Conservation (phyloP, 2,329 filamentous ascomycete genomes). For the Hirsutella thompsonii region DNA sequence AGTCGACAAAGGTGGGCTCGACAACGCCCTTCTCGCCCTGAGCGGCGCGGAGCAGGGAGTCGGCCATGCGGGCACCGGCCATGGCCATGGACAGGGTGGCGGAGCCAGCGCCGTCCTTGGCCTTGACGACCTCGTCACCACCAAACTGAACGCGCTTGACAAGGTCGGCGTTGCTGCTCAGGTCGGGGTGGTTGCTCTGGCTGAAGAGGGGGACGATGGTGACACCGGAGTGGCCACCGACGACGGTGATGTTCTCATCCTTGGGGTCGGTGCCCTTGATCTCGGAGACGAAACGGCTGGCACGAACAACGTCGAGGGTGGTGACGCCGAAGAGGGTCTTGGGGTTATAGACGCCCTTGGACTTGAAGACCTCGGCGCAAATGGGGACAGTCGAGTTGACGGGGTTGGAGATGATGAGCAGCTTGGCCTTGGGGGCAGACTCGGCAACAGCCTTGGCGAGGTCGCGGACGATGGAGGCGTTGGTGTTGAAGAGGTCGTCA, state of each 20-base stretch:
- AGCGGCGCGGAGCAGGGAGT: constrained; percentile 83
- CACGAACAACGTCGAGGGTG: constrained; percentile 96
- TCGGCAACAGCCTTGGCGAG: constrained; percentile 91
- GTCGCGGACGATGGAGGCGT: constrained; percentile 97
- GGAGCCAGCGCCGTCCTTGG: constrained; percentile 94
- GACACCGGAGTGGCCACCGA: constrained; percentile 94
- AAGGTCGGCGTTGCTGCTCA: constrained; percentile 66
- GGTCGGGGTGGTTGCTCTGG: constrained; percentile 78
- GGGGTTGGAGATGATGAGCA: constrained; percentile 97
- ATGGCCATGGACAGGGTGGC: constrained; percentile 98
- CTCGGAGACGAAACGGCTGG: constrained; percentile 94
- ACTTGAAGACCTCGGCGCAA: constrained; percentile 93
- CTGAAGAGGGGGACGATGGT: constrained; percentile 98
- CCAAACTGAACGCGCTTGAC: constrained; percentile 96
- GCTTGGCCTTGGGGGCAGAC: constrained; percentile 79
- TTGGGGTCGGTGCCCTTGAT: constrained; percentile 82
- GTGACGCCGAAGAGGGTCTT: constrained; percentile 99
- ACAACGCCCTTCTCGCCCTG: constrained; percentile 90
- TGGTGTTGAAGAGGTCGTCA: constrained; percentile 99
- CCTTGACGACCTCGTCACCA: constrained; percentile 97
- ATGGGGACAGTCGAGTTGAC: constrained; percentile 99
- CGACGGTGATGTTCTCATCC: constrained; percentile 87
- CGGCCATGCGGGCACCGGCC: constrained; percentile 74
- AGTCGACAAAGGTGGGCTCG: constrained; percentile 95
- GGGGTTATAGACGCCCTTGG: constrained; percentile 91